phyloP scores from a whole-genome alignment of 2,329 filamentous ascomycete species.

The Akanthomyces muscarius region DNA sequence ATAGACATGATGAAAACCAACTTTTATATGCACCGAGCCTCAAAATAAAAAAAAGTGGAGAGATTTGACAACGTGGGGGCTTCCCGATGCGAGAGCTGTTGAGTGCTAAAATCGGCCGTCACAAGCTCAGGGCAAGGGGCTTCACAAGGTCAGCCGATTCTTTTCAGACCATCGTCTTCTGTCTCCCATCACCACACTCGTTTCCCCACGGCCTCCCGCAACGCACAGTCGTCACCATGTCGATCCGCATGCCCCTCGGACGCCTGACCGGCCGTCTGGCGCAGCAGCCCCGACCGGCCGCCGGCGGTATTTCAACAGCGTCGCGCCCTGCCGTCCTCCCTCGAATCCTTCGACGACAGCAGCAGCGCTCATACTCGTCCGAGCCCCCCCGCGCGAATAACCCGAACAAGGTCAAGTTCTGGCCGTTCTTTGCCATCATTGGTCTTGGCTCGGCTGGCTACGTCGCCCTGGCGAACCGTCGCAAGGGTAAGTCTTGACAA shows the following conservation, averaged over 20 bases:
- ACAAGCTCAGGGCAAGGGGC: background rate
- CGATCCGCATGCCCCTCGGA: slow-evolving; percentile 30
- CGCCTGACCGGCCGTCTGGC: slow-evolving; percentile 24
- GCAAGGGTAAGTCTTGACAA: slow-evolving; percentile 39
- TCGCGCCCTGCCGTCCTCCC: slow-evolving; percentile 18
- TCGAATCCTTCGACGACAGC: slow-evolving; percentile 21
- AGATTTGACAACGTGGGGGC: background rate
- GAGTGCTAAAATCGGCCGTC: background rate
- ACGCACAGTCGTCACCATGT: slow-evolving; percentile 25
- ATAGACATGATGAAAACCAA: too few relatives aligned
- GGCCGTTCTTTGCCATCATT: slow-evolving; percentile 53
- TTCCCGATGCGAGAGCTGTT: background rate
- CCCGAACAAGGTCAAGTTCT: slow-evolving; percentile 48
- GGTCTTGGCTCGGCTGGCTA: slow-evolving; percentile 47
- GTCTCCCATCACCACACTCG: background rate
- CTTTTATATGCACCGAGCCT: too few relatives aligned
- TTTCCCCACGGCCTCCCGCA: background rate
- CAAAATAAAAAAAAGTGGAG: background rate
- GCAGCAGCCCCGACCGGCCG: slow-evolving; percentile 10
- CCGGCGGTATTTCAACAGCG: slow-evolving; percentile 9
- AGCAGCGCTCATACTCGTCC: slow-evolving; percentile 40
- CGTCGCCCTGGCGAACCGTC: slow-evolving; percentile 46
- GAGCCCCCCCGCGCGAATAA: slow-evolving; percentile 31
- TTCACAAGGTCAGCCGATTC: background rate
- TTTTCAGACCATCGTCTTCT: background rate